A percentile compares a stretch with the other conserved stretches of the same genome.
Evolutionary conservation across 2,329 filamentous ascomycete species (phyloP).

Genomic region (Botrytis medusae): DNA sequence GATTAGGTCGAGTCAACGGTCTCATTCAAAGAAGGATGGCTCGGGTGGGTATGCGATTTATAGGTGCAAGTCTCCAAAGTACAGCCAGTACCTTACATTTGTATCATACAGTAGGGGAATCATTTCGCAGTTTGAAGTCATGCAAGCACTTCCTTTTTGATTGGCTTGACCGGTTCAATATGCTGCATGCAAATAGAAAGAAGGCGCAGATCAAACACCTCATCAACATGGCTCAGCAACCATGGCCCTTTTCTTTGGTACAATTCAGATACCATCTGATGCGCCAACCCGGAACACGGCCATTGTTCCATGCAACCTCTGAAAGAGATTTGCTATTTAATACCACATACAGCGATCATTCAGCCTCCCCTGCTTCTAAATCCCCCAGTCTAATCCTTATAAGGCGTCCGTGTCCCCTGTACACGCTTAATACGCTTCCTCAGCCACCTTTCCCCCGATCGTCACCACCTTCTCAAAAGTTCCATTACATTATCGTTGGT

Average conservation of each 20-base stretch:
- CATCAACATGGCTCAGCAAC: constrained; percentile 13
- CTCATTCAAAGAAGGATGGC: not conserved
- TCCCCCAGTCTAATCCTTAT: constrained; percentile 14
- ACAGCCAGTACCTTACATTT: not conserved
- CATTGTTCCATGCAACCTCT: constrained; percentile 8
- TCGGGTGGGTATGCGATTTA: not conserved
- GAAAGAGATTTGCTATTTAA: constrained; percentile 2
- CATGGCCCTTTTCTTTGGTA: not conserved
- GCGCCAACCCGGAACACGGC: constrained; percentile 20
- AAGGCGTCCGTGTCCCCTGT: constrained; percentile 10
- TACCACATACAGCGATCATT: not conserved
- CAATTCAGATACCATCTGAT: not conserved
- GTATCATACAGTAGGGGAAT: not conserved
- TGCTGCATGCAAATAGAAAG: not conserved
- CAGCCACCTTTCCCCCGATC: constrained; percentile 8
- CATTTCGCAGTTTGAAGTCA: not conserved
- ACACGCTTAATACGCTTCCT: not conserved
- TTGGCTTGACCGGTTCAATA: not conserved
- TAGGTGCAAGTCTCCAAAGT: not conserved
- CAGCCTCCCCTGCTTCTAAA: constrained; percentile 2
- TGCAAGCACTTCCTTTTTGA: not conserved
- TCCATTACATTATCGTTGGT: not conserved
- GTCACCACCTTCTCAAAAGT: not conserved
- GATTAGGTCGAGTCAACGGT: not conserved
- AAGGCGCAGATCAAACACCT: constrained; percentile 15